Base-by-base conservation (phyloP, 768 basidiomycete species). In the Boletus bicolor region DNA sequence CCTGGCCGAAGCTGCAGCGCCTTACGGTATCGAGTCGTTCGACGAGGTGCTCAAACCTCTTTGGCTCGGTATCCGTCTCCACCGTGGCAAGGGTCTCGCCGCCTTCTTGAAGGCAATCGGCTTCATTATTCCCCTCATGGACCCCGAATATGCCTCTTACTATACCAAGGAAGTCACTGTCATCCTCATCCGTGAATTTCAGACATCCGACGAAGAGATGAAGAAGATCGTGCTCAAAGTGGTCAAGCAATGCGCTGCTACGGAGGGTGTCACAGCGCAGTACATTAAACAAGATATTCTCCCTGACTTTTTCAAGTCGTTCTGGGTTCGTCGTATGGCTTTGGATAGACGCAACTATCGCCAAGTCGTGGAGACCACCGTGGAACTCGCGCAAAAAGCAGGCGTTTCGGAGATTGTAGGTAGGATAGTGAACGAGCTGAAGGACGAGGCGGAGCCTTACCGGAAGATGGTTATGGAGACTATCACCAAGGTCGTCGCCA, bases 381-480 rank as follows among this genome's bases (percentile, higher is more conserved):
- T 98, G 54, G 97, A 98, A 75, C 83, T 99, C 37, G 97, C 97
- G 7, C 93, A 97, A 69, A 99, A 99, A 73, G 81, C 93, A 0
- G 97, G 97, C 11, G 97, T 98, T 1, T 83, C 95, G 8, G 96
- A 98, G 74, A 98, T 99, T 56, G 93, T 98, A 26, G 91, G 93
- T 7, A 75, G 86, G 54, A 81, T 89, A 60, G 86, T 87, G 44
- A 82, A 82, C 54, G 83, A 82, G 57, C 64, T 85, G 55, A 85
- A 85, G 71, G 77, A 77, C 48, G 76, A 76, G 36, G 70, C 71
- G 0, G 91, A 93, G 72, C 91, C 91, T 5, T 93, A 92, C 75
- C 79, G 94, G 61, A 98, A 98, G 82, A 99, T 99, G 97, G 94
- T 97, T 12, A 99, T 99, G 97, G 97, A 99, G 76, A 98, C 97